phyloP scores from a whole-genome alignment of 1,139 yeast species.

The Geotrichum carabidarum region DNA sequence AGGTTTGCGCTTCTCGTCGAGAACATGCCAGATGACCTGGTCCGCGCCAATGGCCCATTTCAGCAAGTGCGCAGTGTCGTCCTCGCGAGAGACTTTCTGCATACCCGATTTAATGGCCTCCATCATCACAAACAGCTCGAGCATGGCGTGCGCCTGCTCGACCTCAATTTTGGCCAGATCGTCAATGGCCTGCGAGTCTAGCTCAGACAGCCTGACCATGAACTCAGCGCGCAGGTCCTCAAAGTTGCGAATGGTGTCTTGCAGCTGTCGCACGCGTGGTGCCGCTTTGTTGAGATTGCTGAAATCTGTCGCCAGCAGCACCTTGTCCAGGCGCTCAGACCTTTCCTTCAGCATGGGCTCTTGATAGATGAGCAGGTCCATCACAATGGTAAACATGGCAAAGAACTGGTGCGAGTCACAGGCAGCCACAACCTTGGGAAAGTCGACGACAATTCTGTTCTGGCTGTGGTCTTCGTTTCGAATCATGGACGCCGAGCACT shows the following conservation, averaged over 20 bases:
- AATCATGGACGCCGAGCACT: constrained; percentile 25
- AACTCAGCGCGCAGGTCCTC: constrained; percentile 46
- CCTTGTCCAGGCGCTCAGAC: constrained; percentile 57
- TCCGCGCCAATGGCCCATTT: constrained; percentile 68
- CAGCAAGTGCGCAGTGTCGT: constrained; percentile 38
- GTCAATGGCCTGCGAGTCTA: constrained; percentile 26
- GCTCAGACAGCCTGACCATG: constrained; percentile 29
- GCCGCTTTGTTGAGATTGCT: constrained; percentile 57
- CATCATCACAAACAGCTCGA: constrained; percentile 63
- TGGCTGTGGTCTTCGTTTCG: constrained; percentile 38
- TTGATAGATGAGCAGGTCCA: constrained; percentile 60
- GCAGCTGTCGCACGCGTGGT: constrained; percentile 50
- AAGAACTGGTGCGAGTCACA: constrained; percentile 74
- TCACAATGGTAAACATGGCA: constrained; percentile 57
- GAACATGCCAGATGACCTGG: constrained; percentile 66
- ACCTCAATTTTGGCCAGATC: constrained; percentile 45
- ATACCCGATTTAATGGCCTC: constrained; percentile 57
- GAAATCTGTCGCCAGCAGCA: constrained; percentile 64
- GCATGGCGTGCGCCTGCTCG: constrained; percentile 51
- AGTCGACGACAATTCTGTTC: constrained; percentile 51
- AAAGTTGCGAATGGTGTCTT: constrained; percentile 48
- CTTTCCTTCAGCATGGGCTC: constrained; percentile 58
- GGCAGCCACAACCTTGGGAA: constrained; percentile 63
- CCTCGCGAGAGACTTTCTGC: constrained; percentile 40
- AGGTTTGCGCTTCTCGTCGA: constrained; percentile 56